Conservation (phyloP, 1,139 yeast genomes). For the Yarrowia galli region DNA sequence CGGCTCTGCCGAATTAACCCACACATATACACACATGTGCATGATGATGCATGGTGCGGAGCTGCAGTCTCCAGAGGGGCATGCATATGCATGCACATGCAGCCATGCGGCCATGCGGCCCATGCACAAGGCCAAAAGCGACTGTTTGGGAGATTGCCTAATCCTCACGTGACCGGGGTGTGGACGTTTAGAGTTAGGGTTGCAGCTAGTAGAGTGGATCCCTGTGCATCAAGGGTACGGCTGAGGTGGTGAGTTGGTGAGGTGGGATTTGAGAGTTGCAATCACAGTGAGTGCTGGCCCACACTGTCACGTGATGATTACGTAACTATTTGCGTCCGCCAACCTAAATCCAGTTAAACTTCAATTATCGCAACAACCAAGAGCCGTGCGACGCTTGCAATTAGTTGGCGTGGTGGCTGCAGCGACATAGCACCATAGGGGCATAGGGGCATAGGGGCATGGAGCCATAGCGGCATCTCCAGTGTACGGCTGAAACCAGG, state of each 20-base stretch:
- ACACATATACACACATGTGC: not conserved
- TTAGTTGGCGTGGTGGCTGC: not conserved
- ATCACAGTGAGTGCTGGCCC: too few species aligned
- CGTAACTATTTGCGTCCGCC: too few species aligned
- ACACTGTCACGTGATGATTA: too few species aligned
- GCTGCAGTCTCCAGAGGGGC: too few species aligned
- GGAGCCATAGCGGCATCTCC: too few species aligned
- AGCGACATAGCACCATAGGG: too few species aligned
- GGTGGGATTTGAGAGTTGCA: too few species aligned
- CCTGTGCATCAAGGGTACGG: conserved; percentile 9
- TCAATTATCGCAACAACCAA: conserved; percentile 1
- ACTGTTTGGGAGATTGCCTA: conserved; percentile 15
- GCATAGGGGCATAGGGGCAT: too few species aligned
- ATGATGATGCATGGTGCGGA: too few species aligned
- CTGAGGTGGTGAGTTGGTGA: not conserved
- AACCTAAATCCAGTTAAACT: too few species aligned
- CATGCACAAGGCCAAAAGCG: conserved; percentile 6
- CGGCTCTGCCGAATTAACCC: conserved; percentile 8
- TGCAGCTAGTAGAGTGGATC: conserved; percentile 13
- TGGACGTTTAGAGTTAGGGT: not conserved
- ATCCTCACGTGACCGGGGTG: conserved; percentile 5
- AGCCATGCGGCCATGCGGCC: conserved; percentile 1
- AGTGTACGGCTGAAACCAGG: too few species aligned
- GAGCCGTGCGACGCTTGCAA: not conserved
- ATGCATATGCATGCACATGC: not conserved